Evolutionary conservation across 139 green algal species (phyloP), one percentile per base, ranked within the genome.

Genomic region (Coccomyxa sp.): DNA sequence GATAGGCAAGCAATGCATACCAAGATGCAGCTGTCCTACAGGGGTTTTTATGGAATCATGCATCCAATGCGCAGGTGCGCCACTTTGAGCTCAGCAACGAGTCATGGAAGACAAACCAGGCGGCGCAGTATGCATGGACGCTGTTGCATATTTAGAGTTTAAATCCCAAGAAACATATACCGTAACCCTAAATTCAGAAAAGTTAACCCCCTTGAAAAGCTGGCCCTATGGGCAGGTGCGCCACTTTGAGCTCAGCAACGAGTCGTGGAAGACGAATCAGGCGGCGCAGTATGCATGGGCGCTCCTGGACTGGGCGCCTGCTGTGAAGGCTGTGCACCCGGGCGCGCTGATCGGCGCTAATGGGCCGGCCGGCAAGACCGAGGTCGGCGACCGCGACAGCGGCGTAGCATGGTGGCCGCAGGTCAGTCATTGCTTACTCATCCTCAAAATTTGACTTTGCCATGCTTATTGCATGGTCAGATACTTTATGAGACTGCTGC

Each of bases 41-140:
- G n/a, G n/a, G n/a, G n/a, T n/a, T n/a, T n/a, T n/a, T n/a, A n/a
- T n/a, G n/a, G n/a, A n/a, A n/a, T n/a, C n/a, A n/a, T n/a, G n/a
- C n/a, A n/a, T n/a, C n/a, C 63, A 21, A 28, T 11, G 18, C 21
- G 63, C 21, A 71, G 63, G 63, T 25, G 18, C 63, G 63, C 27
- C 71, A n/a, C 71, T 77, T 77, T 77, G 71, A 77, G 27, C 27
- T 77, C 27, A 77, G 27, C 71, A 77, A 77, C 27, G 71, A 77
- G 71, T 18, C 23, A 1, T 77, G n/a, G 27, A 77, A 77, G 14
- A 31, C 14, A 1, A 31, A 51, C 27, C 21, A 31, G 21, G 71
- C n/a, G 23, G 71, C 71, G 23, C 27, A 31, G 27, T 77, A 77
- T 12, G 71, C 71, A n/a, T 31, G 27, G 27, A 12, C 71, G 23